Conservation (phyloP, 2,329 filamentous ascomycete species). For the Atkinsonella texensis region DNA sequence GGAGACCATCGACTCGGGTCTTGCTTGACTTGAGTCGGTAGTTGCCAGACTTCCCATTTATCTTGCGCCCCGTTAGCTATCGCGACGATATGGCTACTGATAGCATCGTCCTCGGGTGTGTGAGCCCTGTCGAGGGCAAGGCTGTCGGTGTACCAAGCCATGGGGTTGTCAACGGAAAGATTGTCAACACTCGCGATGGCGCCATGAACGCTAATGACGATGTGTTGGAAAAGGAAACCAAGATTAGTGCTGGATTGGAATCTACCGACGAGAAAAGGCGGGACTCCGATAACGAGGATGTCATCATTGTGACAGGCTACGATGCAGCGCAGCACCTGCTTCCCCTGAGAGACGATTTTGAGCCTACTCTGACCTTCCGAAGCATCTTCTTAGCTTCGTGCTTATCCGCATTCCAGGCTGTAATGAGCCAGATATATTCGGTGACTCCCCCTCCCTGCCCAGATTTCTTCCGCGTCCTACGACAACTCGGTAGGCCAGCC, state of each 20-base stretch:
- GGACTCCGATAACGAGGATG: conserved; percentile 23
- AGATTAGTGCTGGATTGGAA: conserved; percentile 1
- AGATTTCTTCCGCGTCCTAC: too few relatives aligned
- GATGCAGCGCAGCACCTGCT: conserved; percentile 38
- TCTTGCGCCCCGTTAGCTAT: not conserved
- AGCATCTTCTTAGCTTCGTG: conserved; percentile 36
- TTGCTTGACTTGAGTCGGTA: not conserved
- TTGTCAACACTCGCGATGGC: not conserved
- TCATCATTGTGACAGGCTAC: conserved; percentile 37
- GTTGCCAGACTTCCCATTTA: not conserved
- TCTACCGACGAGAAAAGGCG: conserved; percentile 17
- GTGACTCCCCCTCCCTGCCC: conserved; percentile 17
- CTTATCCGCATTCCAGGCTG: conserved; percentile 40
- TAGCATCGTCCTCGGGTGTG: not conserved
- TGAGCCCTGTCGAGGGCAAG: not conserved
- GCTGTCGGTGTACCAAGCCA: not conserved
- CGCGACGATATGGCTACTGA: not conserved
- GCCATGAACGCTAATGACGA: not conserved
- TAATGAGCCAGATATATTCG: conserved; percentile 43
- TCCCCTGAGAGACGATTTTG: conserved; percentile 39
- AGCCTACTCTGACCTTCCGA: conserved; percentile 39
- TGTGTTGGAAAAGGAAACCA: not conserved
- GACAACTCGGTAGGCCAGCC: not conserved
- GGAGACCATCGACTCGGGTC: not conserved
- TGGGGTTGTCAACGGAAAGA: not conserved